Conservation (phyloP, 805 yeast species). For the Candida orba region DNA sequence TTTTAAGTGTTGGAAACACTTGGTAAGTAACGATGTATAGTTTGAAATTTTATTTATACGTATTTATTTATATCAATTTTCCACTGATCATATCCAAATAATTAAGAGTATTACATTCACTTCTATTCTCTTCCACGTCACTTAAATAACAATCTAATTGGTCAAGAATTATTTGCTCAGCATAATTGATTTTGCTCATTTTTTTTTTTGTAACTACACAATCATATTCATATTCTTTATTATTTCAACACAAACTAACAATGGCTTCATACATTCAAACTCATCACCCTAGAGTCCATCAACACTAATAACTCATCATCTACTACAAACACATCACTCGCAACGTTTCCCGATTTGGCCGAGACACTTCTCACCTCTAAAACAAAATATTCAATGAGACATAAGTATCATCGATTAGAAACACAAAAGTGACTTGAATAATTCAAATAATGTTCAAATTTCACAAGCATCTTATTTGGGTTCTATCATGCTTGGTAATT, state of each 20-base stretch:
- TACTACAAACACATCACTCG: too few species aligned
- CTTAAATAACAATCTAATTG: too few species aligned
- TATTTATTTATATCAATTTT: background rate
- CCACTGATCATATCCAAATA: too few species aligned
- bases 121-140: too few species aligned
- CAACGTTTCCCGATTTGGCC: background rate
- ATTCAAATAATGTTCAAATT: background rate
- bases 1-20: slow-evolving; percentile 45
- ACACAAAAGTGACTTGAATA: background rate
- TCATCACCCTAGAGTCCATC: background rate
- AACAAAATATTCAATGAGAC: background rate
- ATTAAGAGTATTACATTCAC: too few species aligned
- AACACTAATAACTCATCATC: background rate
- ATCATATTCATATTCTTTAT: too few species aligned
- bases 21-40: slow-evolving; percentile 31
- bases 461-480: background rate
- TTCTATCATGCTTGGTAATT: background rate
- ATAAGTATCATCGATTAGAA: too few species aligned
- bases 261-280: background rate
- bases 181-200: too few species aligned
- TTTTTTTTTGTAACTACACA: too few species aligned
- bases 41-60: background rate
- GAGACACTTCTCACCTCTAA: background rate
- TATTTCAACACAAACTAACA: background rate
- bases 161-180: too few species aligned